Base-by-base conservation (phyloP, 2,329 filamentous ascomycete species). In the Proliferodiscus dingleyae region DNA sequence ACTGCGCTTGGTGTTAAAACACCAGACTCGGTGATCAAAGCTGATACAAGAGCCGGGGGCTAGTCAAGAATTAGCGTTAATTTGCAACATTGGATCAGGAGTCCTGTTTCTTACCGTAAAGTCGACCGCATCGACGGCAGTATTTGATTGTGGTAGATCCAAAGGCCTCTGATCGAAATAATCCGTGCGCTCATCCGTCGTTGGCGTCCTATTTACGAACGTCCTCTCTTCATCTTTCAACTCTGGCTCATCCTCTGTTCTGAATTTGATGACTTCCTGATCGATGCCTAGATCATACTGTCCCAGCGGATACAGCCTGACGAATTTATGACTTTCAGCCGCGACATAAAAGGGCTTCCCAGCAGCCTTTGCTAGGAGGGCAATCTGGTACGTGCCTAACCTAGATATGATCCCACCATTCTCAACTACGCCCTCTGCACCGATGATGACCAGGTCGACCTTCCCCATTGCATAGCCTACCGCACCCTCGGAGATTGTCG, bases 311-410 rank as follows among this genome's bases (percentile, higher is more conserved):
- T 90, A 93, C 45, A 93, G 76, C 59, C 89, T 78, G 37, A 94
- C 89, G 63, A 98, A 96, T 70, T 98, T 98, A 73, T 98, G 93
- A 59, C 87, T 94, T 71, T 98, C 93, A 1, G 86, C 86, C 4
- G 93, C 89, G 15, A 95, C 89, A 61, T 94, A 95, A 57, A 97
- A 88, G 0, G 86, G 86, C 30, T 83, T 80, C 36, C 72, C 72
- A 22, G 68, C 65, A 11, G 77, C 77, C 59, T 83, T 83, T 4
- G 90, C 89, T 42, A 96, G 71, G 56, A 89, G 72, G 2, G 88
- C 90, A 57, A 97, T 84, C 70, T 95, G 89, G 57, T 87, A 91
- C 2, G 78, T 82, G 42, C 91, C 91, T 68, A 97, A 78, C 39
- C 90, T 75, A 19, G 87, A 91, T 56, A 98, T 87, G 57, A 97